Percentiles rank a stretch among this genome's conserved stretches.
These are phyloP conservation scores for Colletotrichum echinochloae DNA, from an alignment of 2,329 filamentous ascomycete genomes.

Conservation along the genomic window DNA sequence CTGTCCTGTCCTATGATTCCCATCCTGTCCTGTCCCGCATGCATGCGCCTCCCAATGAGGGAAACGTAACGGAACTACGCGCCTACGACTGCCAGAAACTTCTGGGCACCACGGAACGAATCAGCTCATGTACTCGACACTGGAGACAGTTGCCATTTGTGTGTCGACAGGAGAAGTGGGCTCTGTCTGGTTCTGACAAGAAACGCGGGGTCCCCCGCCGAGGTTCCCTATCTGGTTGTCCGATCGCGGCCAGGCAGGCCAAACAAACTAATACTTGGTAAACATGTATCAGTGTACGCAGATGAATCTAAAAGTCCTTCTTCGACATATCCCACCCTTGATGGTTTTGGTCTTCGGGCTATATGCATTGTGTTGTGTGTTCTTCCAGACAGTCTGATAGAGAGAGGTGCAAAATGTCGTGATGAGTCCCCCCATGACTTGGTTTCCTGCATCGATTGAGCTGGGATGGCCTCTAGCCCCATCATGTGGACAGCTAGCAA, in stretches of 20 bases:
- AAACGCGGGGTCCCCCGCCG: conserved; percentile 29
- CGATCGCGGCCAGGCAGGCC: not conserved
- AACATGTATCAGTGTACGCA: too few relatives aligned
- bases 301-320: too few relatives aligned
- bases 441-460: too few relatives aligned
- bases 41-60: conserved; percentile 1
- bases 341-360: not conserved
- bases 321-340: not conserved
- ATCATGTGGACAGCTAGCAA: too few relatives aligned
- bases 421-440: not conserved
- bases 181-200: not conserved
- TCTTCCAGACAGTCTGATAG: too few relatives aligned
- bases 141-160: not conserved
- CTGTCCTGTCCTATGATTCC: too few relatives aligned
- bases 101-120: not conserved
- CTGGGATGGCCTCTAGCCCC: too few relatives aligned
- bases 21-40: too few relatives aligned
- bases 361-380: too few relatives aligned
- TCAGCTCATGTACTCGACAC: not conserved
- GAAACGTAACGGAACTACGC: conserved; percentile 17
- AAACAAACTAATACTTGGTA: not conserved
- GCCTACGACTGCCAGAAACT: conserved; percentile 2
- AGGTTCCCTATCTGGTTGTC: conserved; percentile 1
- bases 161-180: not conserved
- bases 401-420: not conserved